phyloP scores from a whole-genome alignment of 331 rosid genomes.

The Telfairia occidentalis region DNA sequence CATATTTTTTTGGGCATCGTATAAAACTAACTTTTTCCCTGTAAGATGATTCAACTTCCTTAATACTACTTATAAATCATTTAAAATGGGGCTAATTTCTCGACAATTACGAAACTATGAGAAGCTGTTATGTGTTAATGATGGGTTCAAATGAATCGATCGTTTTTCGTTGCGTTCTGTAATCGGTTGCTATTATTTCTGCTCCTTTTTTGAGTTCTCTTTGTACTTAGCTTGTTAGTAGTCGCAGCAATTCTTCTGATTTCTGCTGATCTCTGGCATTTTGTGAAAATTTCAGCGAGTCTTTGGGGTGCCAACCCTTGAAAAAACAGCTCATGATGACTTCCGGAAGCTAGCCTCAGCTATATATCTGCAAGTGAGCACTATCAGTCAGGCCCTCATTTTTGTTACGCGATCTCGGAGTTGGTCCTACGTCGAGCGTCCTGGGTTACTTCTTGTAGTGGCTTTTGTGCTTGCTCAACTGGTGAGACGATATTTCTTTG shows the following conservation, averaged over 20 bases:
- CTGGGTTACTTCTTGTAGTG: constrained; percentile 62
- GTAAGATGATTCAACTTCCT: constrained; percentile 33
- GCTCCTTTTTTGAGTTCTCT: not conserved
- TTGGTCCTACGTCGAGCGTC: constrained; percentile 96
- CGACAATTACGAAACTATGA: not conserved
- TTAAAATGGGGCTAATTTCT: not conserved
- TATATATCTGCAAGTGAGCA: constrained; percentile 98
- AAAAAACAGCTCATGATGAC: constrained; percentile 70
- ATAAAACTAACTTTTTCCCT: constrained; percentile 88
- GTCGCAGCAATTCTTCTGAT: not conserved
- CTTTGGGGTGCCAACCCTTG: constrained; percentile 79
- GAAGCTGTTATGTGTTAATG: not conserved
- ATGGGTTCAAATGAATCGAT: not conserved
- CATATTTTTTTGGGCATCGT: constrained; percentile 95
- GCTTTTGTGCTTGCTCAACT: constrained; percentile 92
- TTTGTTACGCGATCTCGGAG: constrained; percentile 92
- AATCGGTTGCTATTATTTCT: too few species aligned
- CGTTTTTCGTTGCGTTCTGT: not conserved
- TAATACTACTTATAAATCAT: not conserved
- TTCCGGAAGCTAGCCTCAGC: constrained; percentile 90
- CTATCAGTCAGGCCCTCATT: constrained; percentile 94
- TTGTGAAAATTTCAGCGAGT: constrained; percentile 35
- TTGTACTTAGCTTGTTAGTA: not conserved
- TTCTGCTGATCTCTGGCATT: not conserved
- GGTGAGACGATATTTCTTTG: constrained; percentile 33